phyloP scores from a whole-genome alignment of 345 rosid species.

The Aquilaria malaccensis region DNA sequence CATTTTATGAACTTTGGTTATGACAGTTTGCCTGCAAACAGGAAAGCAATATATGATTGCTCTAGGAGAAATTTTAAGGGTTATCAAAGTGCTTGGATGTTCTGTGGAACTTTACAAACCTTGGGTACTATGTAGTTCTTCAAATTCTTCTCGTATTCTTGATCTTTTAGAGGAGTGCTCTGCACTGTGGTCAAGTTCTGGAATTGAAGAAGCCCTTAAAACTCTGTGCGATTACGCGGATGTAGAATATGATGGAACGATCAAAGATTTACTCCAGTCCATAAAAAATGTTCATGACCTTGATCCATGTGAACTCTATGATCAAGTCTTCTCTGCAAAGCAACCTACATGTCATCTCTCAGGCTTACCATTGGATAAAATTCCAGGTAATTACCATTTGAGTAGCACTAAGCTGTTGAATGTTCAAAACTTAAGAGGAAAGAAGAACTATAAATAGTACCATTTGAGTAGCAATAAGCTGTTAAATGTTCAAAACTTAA shows the following conservation, averaged over 20 bases:
- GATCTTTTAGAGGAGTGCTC: conserved; percentile 53
- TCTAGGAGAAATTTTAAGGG: conserved; percentile 81
- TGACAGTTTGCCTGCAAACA: conserved; percentile 22
- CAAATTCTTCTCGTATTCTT: conserved; percentile 24
- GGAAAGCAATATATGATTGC: conserved; percentile 57
- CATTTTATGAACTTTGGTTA: not conserved
- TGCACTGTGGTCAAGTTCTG: conserved; percentile 62
- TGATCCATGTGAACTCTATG: conserved; percentile 33
- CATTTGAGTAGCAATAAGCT: conserved; percentile 1
- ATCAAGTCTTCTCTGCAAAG: conserved; percentile 36
- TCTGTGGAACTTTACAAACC: conserved; percentile 65
- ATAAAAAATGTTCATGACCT: conserved; percentile 34
- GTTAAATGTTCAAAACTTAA: not conserved
- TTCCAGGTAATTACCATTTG: conserved; percentile 47
- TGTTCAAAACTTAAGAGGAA: not conserved
- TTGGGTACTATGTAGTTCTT: conserved; percentile 49
- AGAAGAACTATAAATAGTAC: not conserved
- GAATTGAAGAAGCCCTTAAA: conserved; percentile 58
- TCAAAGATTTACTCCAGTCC: conserved; percentile 40
- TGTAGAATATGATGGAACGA: conserved; percentile 19
- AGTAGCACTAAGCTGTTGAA: not conserved
- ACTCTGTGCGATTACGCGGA: conserved; percentile 28
- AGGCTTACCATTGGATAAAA: conserved; percentile 29
- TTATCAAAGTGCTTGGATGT: conserved; percentile 50
- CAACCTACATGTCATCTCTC: conserved; percentile 54